A percentile compares a stretch with the other conserved stretches of the same genome.
phyloP scores from a whole-genome alignment of 805 yeast genomes.

The Debaryomyces maramus region DNA sequence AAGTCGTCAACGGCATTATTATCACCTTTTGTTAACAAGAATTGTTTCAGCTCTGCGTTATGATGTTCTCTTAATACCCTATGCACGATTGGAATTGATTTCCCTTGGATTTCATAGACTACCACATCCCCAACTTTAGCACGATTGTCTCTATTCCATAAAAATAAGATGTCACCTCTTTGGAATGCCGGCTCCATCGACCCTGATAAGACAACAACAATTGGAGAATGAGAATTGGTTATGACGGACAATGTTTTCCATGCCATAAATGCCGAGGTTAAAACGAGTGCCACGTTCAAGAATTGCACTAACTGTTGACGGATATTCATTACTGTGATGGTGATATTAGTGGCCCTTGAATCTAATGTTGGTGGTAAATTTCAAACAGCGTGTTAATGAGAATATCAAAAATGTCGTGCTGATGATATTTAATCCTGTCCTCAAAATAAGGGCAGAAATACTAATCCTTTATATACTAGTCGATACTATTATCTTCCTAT shows the following conservation, averaged over 20 bases:
- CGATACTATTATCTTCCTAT: too few relatives aligned
- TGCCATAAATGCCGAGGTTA: conserved; percentile 85
- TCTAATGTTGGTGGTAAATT: too few relatives aligned
- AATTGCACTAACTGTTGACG: conserved; percentile 64
- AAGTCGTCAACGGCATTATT: conserved; percentile 92
- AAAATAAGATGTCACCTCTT: conserved; percentile 88
- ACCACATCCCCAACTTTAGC: conserved; percentile 89
- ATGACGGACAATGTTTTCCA: conserved; percentile 82
- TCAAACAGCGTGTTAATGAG: conserved; percentile 1
- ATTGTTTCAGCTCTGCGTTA: conserved; percentile 50
- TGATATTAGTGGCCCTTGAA: too few relatives aligned
- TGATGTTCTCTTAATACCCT: conserved; percentile 88
- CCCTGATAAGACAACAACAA: conserved; percentile 95
- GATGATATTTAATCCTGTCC: too few relatives aligned
- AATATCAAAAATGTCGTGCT: background rate
- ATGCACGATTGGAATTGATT: conserved; percentile 94
- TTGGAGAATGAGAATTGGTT: conserved; percentile 85
- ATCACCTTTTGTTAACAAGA: conserved; percentile 91
- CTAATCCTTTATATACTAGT: background rate
- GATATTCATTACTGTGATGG: conserved; percentile 48
- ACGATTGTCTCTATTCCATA: conserved; percentile 78
- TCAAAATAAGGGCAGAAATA: background rate
- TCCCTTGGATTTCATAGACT: conserved; percentile 79
- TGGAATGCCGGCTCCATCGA: conserved; percentile 99
- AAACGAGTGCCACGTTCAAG: conserved; percentile 72